Conservation (phyloP, 1,284 basidiomycete species). For the Irpex sp. region DNA sequence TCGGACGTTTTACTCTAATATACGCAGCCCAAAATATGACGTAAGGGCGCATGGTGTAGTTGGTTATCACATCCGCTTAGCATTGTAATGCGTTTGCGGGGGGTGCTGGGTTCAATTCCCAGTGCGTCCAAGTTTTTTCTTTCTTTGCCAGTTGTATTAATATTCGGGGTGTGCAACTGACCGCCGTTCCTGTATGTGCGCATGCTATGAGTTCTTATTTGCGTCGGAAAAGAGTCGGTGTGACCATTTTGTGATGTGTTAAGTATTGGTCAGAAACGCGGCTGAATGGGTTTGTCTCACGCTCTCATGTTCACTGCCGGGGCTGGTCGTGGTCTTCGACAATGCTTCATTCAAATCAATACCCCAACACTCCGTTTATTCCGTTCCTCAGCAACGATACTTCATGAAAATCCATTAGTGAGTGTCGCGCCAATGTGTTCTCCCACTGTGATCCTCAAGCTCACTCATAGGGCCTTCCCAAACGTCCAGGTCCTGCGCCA, state of each 20-base stretch:
- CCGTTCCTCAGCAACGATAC: not conserved
- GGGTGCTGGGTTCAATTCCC: conserved; percentile 16
- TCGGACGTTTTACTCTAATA: not conserved
- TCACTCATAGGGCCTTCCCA: conserved; percentile 47
- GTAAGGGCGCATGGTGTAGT: conserved; percentile 42
- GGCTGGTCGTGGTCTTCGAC: not conserved
- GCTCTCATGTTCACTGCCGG: not conserved
- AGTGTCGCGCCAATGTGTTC: conserved; percentile 5
- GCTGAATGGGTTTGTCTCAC: not conserved
- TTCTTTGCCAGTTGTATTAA: not conserved
- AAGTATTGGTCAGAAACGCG: no score
- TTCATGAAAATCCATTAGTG: conserved; percentile 48
- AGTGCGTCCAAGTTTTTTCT: conserved; percentile 10
- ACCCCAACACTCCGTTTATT: not conserved
- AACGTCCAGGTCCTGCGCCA: conserved; percentile 39
- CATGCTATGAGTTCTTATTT: no score
- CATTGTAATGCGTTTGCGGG: conserved; percentile 19
- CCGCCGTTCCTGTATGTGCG: no score
- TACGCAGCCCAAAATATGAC: not conserved
- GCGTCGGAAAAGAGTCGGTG: not conserved
- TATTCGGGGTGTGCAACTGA: no score
- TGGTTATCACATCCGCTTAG: conserved; percentile 49
- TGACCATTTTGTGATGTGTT: not conserved
- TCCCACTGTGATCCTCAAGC: not conserved
- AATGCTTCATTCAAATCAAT: not conserved